A percentile compares a stretch with the other conserved stretches of the same genome.
Conservation (phyloP, 176 grass and related monocot genomes). For the Oryza glaberrima region DNA sequence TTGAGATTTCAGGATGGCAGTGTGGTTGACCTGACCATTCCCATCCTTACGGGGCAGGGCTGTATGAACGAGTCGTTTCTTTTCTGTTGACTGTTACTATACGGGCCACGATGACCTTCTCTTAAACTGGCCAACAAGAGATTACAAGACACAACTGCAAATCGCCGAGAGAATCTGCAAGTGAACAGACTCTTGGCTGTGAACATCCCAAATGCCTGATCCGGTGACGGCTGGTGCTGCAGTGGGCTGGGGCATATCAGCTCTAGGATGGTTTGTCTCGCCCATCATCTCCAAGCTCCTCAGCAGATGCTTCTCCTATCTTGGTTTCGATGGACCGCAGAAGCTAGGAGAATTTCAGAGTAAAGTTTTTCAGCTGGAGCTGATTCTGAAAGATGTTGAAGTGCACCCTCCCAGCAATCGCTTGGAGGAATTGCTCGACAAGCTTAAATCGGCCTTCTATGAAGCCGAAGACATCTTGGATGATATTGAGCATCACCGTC, state of each 20-base stretch:
- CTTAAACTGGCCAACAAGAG: too few species aligned
- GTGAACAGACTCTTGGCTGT: too few species aligned
- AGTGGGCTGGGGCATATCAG: constrained; percentile 19
- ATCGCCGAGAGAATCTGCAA: too few species aligned
- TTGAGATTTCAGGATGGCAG: too few species aligned
- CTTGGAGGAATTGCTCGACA: not conserved
- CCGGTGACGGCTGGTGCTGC: not conserved
- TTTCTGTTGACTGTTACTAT: too few species aligned
- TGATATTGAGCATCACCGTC: constrained; percentile 7
- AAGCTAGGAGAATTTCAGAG: constrained; percentile 5
- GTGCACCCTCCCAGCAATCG: not conserved
- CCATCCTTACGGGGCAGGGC: too few species aligned
- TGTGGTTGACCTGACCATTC: too few species aligned
- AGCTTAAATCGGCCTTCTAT: constrained; percentile 30
- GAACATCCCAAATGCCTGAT: constrained; percentile 15
- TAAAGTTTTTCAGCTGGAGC: constrained; percentile 4
- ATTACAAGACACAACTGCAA: too few species aligned
- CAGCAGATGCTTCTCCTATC: not conserved
- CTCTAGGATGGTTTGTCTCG: not conserved
- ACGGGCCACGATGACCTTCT: too few species aligned
- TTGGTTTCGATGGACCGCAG: not conserved
- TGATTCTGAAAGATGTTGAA: not conserved
- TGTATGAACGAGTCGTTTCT: too few species aligned
- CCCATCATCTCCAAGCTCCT: constrained; percentile 30
- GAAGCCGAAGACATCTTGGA: constrained; percentile 46